Percentiles rank a stretch among this genome's conserved stretches.
Conservation (phyloP, 2,329 filamentous ascomycete genomes). For the Neonectria ditissima region DNA sequence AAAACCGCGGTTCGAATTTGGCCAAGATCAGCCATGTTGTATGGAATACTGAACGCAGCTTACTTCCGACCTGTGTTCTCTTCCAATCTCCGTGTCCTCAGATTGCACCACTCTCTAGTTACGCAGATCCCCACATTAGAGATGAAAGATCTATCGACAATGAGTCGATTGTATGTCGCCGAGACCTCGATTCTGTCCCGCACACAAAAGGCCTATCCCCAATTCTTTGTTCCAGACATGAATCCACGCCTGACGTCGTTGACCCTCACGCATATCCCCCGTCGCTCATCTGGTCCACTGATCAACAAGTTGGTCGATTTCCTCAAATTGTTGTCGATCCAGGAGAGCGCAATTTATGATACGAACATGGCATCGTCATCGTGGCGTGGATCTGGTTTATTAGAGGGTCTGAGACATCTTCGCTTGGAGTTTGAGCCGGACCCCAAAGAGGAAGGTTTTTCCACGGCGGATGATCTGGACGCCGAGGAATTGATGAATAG, state of each 20-base stretch:
- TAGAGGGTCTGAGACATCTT: slow-evolving; percentile 66
- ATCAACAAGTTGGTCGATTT: slow-evolving; percentile 62
- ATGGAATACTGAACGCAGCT: slow-evolving; percentile 58
- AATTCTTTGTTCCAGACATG: slow-evolving; percentile 64
- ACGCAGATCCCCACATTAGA: slow-evolving; percentile 64
- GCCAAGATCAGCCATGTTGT: slow-evolving; percentile 49
- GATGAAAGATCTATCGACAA: slow-evolving; percentile 51
- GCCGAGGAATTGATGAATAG: slow-evolving; percentile 57
- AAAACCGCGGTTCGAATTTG: slow-evolving; percentile 34
- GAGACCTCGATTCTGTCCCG: slow-evolving; percentile 59
- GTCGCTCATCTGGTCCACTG: slow-evolving; percentile 63
- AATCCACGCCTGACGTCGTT: slow-evolving; percentile 67
- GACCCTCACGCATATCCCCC: slow-evolving; percentile 66
- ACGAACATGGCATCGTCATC: slow-evolving; percentile 37
- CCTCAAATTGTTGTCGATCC: slow-evolving; percentile 58
- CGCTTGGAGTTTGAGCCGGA: slow-evolving; percentile 66
- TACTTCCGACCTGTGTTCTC: slow-evolving; percentile 65
- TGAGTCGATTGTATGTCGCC: slow-evolving; percentile 55
- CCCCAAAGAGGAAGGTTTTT: slow-evolving; percentile 51
- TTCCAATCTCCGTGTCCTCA: slow-evolving; percentile 64
- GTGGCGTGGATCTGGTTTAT: slow-evolving; percentile 55
- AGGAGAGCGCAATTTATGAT: slow-evolving; percentile 61
- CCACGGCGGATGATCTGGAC: slow-evolving; percentile 52
- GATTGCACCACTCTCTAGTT: slow-evolving; percentile 70
- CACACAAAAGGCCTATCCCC: slow-evolving; percentile 60